Conservation (phyloP, 1,139 yeast genomes). For the Lodderomyces pseudojiufengensis region DNA sequence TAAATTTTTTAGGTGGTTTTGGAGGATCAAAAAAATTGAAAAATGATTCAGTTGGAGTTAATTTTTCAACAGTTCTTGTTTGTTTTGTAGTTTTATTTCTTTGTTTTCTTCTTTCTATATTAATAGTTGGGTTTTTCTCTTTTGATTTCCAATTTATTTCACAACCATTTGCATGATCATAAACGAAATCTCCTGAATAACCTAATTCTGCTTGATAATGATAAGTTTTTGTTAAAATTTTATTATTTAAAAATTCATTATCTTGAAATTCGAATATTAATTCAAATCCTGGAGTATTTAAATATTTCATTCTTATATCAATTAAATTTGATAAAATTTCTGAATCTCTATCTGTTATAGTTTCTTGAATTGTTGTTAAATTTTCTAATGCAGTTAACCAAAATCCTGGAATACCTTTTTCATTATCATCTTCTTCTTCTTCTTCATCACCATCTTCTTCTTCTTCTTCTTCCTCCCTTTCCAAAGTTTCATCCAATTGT, state of each 20-base stretch:
- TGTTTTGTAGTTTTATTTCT: slow-evolving; percentile 97
- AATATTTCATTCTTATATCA: slow-evolving; percentile 78
- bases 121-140: slow-evolving; percentile 79
- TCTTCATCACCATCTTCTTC: slow-evolving; percentile 40
- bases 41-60: slow-evolving; percentile 89
- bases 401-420: slow-evolving; percentile 86
- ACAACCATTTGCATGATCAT: slow-evolving; percentile 94
- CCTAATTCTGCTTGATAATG: slow-evolving; percentile 94
- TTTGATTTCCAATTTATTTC: slow-evolving; percentile 80
- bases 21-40: slow-evolving; percentile 97
- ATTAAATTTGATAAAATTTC: slow-evolving; percentile 69
- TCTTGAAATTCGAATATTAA: slow-evolving; percentile 76
- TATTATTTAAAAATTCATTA: slow-evolving; percentile 78
- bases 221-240: slow-evolving; percentile 74
- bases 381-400: slow-evolving; percentile 96
- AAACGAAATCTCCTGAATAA: slow-evolving; percentile 92
- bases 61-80: slow-evolving; percentile 92
- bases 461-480: slow-evolving; percentile 36
- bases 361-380: slow-evolving; percentile 74
- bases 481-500: slow-evolving; percentile 54
- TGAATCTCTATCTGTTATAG: slow-evolving; percentile 86
- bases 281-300: slow-evolving; percentile 86
- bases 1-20: slow-evolving; percentile 59
- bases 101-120: slow-evolving; percentile 92
- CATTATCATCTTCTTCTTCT: slow-evolving; percentile 42